Conservation (phyloP, 2,329 filamentous ascomycete genomes). For the Trichoderma koningii region DNA sequence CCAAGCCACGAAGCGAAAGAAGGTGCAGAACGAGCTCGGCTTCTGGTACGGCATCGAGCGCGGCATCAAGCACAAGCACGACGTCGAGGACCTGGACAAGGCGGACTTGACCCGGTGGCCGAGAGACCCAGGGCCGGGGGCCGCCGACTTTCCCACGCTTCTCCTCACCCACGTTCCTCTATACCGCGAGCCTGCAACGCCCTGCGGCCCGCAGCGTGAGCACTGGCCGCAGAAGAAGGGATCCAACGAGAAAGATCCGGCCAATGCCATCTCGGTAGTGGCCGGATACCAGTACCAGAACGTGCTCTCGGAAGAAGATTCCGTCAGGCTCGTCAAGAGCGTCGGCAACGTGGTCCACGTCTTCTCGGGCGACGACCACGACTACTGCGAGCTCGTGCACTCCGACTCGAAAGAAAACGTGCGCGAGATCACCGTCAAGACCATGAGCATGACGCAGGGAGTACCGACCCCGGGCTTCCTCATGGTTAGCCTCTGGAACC, state of each 20-base stretch:
- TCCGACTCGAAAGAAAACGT: conserved; percentile 65
- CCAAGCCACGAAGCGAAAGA: conserved; percentile 64
- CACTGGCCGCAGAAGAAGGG: conserved; percentile 72
- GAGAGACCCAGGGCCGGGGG: conserved; percentile 47
- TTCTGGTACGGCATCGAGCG: conserved; percentile 62
- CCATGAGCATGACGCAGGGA: conserved; percentile 94
- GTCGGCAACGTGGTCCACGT: conserved; percentile 81
- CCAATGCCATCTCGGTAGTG: conserved; percentile 75
- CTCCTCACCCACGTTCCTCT: conserved; percentile 90
- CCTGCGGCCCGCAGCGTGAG: conserved; percentile 85
- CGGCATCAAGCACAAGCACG: conserved; percentile 59
- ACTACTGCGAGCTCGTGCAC: conserved; percentile 92
- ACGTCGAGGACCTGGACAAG: conserved; percentile 59
- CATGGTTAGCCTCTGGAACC: conserved; percentile 90
- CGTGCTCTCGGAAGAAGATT: conserved; percentile 77
- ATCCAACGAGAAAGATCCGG: conserved; percentile 65
- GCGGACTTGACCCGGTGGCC: conserved; percentile 40
- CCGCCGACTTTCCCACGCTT: conserved; percentile 76
- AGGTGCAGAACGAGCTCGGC: conserved; percentile 68
- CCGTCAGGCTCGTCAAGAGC: conserved; percentile 71
- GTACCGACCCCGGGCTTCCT: conserved; percentile 84
- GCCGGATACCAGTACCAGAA: conserved; percentile 96
- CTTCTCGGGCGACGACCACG: conserved; percentile 96
- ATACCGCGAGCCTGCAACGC: conserved; percentile 77
- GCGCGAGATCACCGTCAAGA: conserved; percentile 91